A percentile compares a stretch with the other conserved stretches of the same genome.
phyloP scores from a whole-genome alignment of 805 yeast genomes.

The Lachancea nothofagi region DNA sequence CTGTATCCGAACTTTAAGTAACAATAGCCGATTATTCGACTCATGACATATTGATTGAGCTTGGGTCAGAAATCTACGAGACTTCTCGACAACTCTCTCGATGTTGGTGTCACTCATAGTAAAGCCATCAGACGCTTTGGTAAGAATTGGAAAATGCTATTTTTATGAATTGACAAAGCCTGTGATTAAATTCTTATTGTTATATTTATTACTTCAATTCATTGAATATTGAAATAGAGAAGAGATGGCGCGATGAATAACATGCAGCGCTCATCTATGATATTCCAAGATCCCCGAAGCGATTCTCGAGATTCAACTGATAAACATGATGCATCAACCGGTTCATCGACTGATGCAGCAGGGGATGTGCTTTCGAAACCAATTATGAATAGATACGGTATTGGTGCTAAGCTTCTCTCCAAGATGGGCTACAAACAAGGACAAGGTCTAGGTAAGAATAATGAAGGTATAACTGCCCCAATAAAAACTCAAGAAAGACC shows the following conservation, averaged over 20 bases:
- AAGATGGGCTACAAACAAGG: constrained; percentile 89
- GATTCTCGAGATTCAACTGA: neutral
- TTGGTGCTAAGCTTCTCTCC: constrained; percentile 72
- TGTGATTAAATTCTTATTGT: neutral
- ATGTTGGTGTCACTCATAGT: constrained; percentile 11
- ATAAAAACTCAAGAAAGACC: constrained; percentile 65
- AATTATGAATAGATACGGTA: constrained; percentile 51
- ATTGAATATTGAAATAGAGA: neutral
- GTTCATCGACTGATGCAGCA: neutral
- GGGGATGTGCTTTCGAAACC: constrained; percentile 1
- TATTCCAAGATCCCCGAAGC: neutral
- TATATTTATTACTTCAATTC: neutral
- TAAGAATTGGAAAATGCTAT: neutral
- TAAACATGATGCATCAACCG: neutral
- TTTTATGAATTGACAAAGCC: neutral
- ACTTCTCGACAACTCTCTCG: constrained; percentile 40
- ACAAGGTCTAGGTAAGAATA: constrained; percentile 69
- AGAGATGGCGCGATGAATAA: too few relatives aligned
- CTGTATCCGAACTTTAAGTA: constrained; percentile 35
- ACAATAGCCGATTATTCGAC: constrained; percentile 40
- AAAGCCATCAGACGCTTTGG: neutral
- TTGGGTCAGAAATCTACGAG: constrained; percentile 41
- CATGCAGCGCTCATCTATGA: too few relatives aligned
- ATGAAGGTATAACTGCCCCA: constrained; percentile 75
- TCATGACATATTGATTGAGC: constrained; percentile 50